These are phyloP conservation scores for Fusarium sp. DNA, from an alignment of 2,329 filamentous ascomycete genomes.

Conservation along the genomic window DNA sequence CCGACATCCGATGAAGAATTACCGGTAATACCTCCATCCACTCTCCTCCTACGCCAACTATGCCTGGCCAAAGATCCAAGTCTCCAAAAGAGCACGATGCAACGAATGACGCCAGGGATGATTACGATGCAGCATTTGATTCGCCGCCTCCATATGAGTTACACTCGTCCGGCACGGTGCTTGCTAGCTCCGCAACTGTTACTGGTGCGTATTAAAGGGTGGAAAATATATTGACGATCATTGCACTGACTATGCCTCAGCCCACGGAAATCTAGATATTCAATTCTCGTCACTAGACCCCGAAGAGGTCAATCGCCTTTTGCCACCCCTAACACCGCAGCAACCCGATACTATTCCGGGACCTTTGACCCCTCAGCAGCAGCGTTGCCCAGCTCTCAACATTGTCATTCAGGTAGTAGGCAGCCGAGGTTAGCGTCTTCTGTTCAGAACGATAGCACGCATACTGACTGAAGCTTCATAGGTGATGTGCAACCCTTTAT, in stretches of 20 bases:
- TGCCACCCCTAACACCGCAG: neutral
- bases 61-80: no score
- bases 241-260: neutral
- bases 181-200: neutral
- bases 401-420: constrained; percentile 32
- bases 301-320: neutral
- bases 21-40: no score
- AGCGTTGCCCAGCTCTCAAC: neutral
- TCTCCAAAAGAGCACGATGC: no score
- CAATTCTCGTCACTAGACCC: neutral
- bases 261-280: neutral
- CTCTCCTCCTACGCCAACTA: no score
- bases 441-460: rapidly evolving
- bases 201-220: neutral
- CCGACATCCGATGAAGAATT: no score
- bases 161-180: neutral
- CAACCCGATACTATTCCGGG: no score
- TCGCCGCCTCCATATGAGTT: neutral
- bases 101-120: no score
- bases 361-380: rapidly evolving
- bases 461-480: neutral
- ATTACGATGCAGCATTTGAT: no score
- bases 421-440: constrained; percentile 1
- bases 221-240: neutral
- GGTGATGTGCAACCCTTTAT: constrained; percentile 30